Evolutionary conservation across 1,284 basidiomycete species (phyloP), one percentile per base, ranked within the genome.

Genomic region (Irpex lacteus): DNA sequence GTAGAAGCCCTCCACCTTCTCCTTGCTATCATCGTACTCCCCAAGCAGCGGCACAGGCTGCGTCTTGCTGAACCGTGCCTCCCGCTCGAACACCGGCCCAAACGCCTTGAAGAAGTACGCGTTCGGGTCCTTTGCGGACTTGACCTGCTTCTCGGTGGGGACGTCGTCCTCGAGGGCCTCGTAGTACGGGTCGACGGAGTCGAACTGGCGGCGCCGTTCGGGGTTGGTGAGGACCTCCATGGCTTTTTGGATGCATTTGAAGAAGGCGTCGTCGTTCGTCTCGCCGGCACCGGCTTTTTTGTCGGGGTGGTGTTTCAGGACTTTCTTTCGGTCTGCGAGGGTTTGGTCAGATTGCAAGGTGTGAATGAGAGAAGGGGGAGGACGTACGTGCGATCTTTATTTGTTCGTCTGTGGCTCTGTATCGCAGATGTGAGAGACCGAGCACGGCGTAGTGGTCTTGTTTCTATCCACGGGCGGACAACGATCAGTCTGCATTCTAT

Each of bases 221-320:
- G 87, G 76, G 79, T 97, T 86, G 64, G 89, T 92, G 60, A 99
- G 89, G 53, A 96, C 90, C 72, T 99, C 97, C 78, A 92, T 88
- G 19, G 96, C 96, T 78, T 99, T 99, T 80, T 94, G 91, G 71
- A 99, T 98, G 76, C 97, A 99, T 81, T 99, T 99, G 93, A 99
- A 99, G 85, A 99, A 99, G 3, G 90, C 90, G 75, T 99, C 97
- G 79, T 98, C 96, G 81, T 98, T 98, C 62, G 87, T 85, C 64
- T 88, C 85, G 68, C 88, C 89, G 1, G 85, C 81, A 55, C 87
- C 87, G 11, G 95, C 96, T 78, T 99, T 99, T 82, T 99, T 99
- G 82, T 99, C 97, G 0, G 97, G 97, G 79, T 99, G 97, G 79
- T 99, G 97, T 77, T 97, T 97, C 63, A 99, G 89, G 40, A 99